These are phyloP conservation scores for Serendipita vermifera DNA, from an alignment of 768 basidiomycete species.

Conservation along the genomic window DNA sequence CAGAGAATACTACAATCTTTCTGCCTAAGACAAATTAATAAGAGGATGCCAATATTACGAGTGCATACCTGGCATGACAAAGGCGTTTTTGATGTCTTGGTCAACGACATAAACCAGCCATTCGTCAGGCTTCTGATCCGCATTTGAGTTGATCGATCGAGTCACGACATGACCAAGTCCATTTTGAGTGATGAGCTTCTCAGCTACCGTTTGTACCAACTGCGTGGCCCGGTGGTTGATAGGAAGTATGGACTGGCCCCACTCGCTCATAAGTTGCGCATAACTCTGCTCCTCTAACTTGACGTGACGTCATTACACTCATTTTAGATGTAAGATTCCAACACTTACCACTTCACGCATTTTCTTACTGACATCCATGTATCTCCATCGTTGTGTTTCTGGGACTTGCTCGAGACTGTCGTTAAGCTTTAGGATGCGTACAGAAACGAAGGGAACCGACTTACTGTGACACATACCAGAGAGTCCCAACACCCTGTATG, in stretches of 20 bases:
- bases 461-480: conserved; percentile 1
- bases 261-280: conserved; percentile 38
- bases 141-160: not conserved
- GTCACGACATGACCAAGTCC: conserved; percentile 11
- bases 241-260: conserved; percentile 45
- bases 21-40: conserved; percentile 29
- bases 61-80: conserved; percentile 53
- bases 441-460: no score
- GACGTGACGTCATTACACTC: not conserved
- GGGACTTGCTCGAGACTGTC: conserved; percentile 78
- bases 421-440: no score
- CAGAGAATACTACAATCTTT: conserved; percentile 77
- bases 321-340: not conserved
- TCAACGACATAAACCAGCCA: conserved; percentile 73
- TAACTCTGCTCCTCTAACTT: conserved; percentile 34
- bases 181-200: conserved; percentile 18
- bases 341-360: conserved; percentile 41
- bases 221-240: conserved; percentile 48
- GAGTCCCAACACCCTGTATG: not conserved
- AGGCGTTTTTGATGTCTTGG: conserved; percentile 64
- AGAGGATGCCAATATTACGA: conserved; percentile 6
- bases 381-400: conserved; percentile 77
- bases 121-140: conserved; percentile 16
- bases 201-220: conserved; percentile 52
- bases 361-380: conserved; percentile 61